Conservation (phyloP, 495 filamentous ascomycete species). For the Penicillium antarcticum region DNA sequence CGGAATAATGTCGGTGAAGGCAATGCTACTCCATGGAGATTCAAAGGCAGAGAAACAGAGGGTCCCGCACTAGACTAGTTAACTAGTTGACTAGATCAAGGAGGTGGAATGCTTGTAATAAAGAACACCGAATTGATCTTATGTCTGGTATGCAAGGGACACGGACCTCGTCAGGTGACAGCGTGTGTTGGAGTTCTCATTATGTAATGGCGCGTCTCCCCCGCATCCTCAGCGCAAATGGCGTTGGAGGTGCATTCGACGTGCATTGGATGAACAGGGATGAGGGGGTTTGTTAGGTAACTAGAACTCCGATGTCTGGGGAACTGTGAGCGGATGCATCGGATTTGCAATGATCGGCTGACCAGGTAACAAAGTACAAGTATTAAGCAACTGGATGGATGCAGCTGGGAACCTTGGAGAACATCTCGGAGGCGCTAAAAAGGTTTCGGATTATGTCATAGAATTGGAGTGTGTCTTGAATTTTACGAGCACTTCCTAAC, state of each 20-base stretch:
- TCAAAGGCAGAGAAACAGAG: too few species aligned
- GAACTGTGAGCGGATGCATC: constrained; percentile 4
- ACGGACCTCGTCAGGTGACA: constrained; percentile 20
- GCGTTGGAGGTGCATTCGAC: neutral
- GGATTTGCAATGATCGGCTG: constrained; percentile 5
- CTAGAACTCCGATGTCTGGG: constrained; percentile 19
- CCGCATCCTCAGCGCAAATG: constrained; percentile 25
- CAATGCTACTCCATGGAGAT: too few species aligned
- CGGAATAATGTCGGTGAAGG: constrained; percentile 8
- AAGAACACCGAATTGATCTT: neutral
- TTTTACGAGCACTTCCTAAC: too few species aligned
- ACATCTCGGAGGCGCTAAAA: neutral
- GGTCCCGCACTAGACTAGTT: too few species aligned
- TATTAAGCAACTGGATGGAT: neutral
- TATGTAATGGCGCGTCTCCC: constrained; percentile 25
- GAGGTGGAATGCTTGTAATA: neutral
- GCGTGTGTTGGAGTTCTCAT: constrained; percentile 3
- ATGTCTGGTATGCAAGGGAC: neutral
- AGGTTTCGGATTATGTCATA: constrained; percentile 16
- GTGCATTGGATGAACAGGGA: neutral
- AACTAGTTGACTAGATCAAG: neutral
- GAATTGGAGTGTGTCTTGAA: neutral
- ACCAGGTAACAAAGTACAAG: constrained; percentile 8
- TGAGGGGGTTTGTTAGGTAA: constrained; percentile 21
- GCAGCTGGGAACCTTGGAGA: neutral